Conservation (phyloP, 257 asterid species). For the Nyctanthes arbortristis region DNA sequence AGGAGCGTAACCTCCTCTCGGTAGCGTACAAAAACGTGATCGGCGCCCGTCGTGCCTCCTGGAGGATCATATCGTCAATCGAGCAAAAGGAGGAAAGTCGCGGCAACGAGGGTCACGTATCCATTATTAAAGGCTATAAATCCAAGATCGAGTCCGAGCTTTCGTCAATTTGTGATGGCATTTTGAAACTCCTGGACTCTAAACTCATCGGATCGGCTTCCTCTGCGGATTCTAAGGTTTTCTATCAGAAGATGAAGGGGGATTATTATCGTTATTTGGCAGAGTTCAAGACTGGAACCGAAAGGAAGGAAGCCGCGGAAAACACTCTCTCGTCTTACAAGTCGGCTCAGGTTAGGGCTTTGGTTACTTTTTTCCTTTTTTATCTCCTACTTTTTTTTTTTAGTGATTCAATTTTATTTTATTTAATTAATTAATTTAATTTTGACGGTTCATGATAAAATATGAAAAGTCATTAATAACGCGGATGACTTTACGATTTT, state of each 20-base stretch:
- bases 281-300: constrained; percentile 6
- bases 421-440: too few species aligned
- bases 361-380: background rate
- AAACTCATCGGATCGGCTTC: constrained; percentile 11
- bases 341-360: constrained; percentile 1
- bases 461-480: background rate
- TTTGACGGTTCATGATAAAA: background rate
- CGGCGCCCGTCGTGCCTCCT: constrained; percentile 12
- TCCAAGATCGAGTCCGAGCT: constrained; percentile 11
- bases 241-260: constrained; percentile 9
- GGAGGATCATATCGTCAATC: constrained; percentile 7
- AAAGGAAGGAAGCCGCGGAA: constrained; percentile 3
- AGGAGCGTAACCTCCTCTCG: constrained; percentile 15
- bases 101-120: constrained; percentile 1
- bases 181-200: constrained; percentile 11
- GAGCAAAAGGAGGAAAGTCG: constrained; percentile 11
- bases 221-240: constrained; percentile 10
- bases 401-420: background rate
- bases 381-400: too few species aligned
- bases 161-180: constrained; percentile 5
- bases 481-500: background rate
- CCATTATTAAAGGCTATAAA: constrained; percentile 1
- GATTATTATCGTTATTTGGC: constrained; percentile 13
- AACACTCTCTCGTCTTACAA: constrained; percentile 3
- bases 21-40: constrained; percentile 12